A percentile compares a stretch with the other conserved stretches of the same genome.
Evolutionary conservation across 148 eudicot genomes (phyloP).

Genomic region (Cornus suecica): DNA sequence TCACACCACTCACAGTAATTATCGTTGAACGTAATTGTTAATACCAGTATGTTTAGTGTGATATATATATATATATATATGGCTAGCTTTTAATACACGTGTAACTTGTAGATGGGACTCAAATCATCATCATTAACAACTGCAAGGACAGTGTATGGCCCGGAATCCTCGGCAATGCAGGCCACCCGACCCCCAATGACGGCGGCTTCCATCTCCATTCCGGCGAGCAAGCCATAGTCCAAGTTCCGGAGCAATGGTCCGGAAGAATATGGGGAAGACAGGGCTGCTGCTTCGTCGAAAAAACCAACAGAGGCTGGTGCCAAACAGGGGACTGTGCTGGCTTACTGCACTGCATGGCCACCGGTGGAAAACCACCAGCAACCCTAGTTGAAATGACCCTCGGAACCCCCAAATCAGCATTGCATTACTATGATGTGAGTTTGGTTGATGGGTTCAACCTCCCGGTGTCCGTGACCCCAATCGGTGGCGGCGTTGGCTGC

Average conservation of each 20-base stretch:
- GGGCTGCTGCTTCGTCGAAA: conserved; percentile 48
- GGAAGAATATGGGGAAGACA: conserved; percentile 72
- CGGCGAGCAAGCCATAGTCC: conserved; percentile 30
- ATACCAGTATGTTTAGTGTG: no score
- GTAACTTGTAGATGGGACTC: conserved; percentile 46
- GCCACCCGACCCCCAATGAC: conserved; percentile 46
- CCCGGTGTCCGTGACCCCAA: conserved; percentile 54
- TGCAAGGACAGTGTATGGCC: conserved; percentile 71
- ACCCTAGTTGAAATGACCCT: conserved; percentile 67
- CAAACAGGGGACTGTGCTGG: conserved; percentile 70
- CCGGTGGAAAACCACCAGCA: conserved; percentile 56
- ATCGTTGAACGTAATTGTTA: no score
- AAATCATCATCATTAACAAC: conserved; percentile 52
- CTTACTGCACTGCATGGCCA: conserved; percentile 42
- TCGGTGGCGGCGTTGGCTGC: conserved; percentile 36
- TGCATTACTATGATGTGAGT: conserved; percentile 67
- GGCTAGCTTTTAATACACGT: neutral
- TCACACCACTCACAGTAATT: no score
- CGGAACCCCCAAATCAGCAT: conserved; percentile 34
- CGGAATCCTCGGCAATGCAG: conserved; percentile 48
- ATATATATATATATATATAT: no score
- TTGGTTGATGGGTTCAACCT: conserved; percentile 74
- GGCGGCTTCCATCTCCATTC: conserved; percentile 54
- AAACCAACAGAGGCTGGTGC: conserved; percentile 32
- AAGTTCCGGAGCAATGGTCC: conserved; percentile 55